Percentiles rank a stretch among this genome's conserved stretches.
phyloP scores from a whole-genome alignment of 352 stramenopile species.

The Pythium insidiosum region DNA sequence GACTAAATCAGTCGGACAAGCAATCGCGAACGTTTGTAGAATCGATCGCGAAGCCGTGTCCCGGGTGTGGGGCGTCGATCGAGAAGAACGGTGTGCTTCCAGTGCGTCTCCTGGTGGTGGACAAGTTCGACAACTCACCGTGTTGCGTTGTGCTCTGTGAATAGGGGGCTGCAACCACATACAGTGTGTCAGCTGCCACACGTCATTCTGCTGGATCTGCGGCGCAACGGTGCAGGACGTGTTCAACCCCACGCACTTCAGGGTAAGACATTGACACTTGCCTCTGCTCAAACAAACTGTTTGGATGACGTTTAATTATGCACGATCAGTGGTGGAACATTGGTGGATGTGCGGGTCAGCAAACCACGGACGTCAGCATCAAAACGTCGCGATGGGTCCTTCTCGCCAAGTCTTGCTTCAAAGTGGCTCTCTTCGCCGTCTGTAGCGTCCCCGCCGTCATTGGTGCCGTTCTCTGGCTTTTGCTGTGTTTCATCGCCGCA shows the following conservation, averaged over 20 bases:
- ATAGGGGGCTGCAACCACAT: constrained; percentile 64
- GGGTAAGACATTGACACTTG: constrained; percentile 1
- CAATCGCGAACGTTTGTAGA: background rate
- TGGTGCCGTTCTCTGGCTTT: no score
- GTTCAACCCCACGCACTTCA: constrained; percentile 45
- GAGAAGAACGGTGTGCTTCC: constrained; percentile 9
- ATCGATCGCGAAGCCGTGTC: constrained; percentile 2
- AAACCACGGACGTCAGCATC: constrained; percentile 17
- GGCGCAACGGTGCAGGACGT: constrained; percentile 34
- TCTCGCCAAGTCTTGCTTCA: no score
- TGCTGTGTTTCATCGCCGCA: no score
- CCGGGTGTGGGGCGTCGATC: constrained; percentile 1
- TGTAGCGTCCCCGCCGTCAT: no score
- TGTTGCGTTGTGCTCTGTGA: background rate
- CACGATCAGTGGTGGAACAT: constrained; percentile 16
- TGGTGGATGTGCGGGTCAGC: constrained; percentile 11
- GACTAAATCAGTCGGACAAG: background rate
- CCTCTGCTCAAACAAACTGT: background rate
- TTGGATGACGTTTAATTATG: background rate
- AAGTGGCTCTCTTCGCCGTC: no score
- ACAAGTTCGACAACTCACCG: background rate
- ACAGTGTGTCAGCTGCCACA: constrained; percentile 34
- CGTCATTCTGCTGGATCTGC: constrained; percentile 67
- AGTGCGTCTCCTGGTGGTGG: no score
- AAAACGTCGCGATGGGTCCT: constrained; percentile 6